phyloP scores from a whole-genome alignment of 352 stramenopile species.

The Pythium grandisporangium region DNA sequence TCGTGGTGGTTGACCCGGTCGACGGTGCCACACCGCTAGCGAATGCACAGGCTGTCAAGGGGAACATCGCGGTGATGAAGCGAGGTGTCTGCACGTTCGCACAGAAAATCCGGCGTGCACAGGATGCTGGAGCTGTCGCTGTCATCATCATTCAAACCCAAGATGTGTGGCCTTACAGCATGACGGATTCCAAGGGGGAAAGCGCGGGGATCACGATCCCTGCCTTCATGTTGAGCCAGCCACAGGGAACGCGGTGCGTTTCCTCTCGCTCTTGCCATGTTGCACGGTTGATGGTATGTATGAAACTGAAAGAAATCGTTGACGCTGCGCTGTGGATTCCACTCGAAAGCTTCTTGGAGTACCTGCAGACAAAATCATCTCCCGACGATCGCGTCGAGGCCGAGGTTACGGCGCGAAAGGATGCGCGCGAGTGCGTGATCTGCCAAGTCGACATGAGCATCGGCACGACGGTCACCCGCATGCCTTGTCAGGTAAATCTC shows the following conservation, averaged over 20 bases:
- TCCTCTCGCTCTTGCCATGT: too few species aligned
- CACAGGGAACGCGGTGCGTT: constrained; percentile 49
- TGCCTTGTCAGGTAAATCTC: constrained; percentile 48
- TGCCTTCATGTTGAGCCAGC: constrained; percentile 71
- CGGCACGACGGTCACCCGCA: constrained; percentile 54
- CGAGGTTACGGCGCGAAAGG: constrained; percentile 49
- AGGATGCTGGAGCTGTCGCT: constrained; percentile 36
- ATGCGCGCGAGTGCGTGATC: constrained; percentile 73
- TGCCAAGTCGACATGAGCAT: constrained; percentile 74
- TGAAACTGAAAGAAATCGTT: too few species aligned
- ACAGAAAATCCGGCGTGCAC: constrained; percentile 55
- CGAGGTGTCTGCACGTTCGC: constrained; percentile 67
- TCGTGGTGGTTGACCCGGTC: constrained; percentile 51
- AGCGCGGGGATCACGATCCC: constrained; percentile 48
- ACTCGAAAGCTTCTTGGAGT: constrained; percentile 41
- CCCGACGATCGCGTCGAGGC: constrained; percentile 13
- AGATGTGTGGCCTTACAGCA: constrained; percentile 77
- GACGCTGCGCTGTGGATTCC: neutral
- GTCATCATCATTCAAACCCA: constrained; percentile 66
- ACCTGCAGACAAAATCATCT: constrained; percentile 18
- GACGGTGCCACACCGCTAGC: constrained; percentile 33
- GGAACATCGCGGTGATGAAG: constrained; percentile 70
- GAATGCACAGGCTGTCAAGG: constrained; percentile 25
- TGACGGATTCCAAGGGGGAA: constrained; percentile 72
- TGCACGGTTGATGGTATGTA: too few species aligned